Evolutionary conservation across 1,139 yeast species (phyloP).

Genomic region (Schizosaccharomyces versatilis): DNA sequence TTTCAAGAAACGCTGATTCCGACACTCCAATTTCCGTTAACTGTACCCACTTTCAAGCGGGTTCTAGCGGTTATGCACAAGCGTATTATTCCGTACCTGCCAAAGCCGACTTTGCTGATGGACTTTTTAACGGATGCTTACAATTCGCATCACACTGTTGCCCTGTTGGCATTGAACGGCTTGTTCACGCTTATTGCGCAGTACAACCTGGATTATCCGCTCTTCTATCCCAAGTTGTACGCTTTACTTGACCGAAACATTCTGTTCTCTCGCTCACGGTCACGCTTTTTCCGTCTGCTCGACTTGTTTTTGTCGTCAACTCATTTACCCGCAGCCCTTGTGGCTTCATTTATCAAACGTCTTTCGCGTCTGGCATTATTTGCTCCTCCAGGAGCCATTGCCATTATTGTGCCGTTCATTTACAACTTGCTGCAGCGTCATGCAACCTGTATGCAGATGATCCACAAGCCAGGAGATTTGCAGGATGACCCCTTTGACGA

Average conservation of each 20-base stretch:
- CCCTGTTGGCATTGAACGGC: slow-evolving; percentile 61
- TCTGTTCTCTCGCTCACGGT: slow-evolving; percentile 57
- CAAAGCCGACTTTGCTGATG: slow-evolving; percentile 66
- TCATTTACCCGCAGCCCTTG: slow-evolving; percentile 60
- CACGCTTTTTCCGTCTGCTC: slow-evolving; percentile 69
- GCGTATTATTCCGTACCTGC: slow-evolving; percentile 59
- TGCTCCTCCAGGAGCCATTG: slow-evolving; percentile 82
- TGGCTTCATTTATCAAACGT: slow-evolving; percentile 75
- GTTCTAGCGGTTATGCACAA: slow-evolving; percentile 55
- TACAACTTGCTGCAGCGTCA: slow-evolving; percentile 76
- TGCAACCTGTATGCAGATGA: slow-evolving; percentile 78
- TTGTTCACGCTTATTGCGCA: slow-evolving; percentile 64
- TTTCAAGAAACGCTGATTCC: slow-evolving; percentile 51
- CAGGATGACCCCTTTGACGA: slow-evolving; percentile 43
- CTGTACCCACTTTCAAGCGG: slow-evolving; percentile 39
- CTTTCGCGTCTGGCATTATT: slow-evolving; percentile 51
- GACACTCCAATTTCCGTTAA: slow-evolving; percentile 29
- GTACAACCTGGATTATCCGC: slow-evolving; percentile 78
- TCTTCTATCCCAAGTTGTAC: slow-evolving; percentile 65
- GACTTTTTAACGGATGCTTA: slow-evolving; percentile 83
- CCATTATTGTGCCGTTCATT: slow-evolving; percentile 69
- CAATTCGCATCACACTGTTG: slow-evolving; percentile 25
- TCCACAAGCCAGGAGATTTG: slow-evolving; percentile 32
- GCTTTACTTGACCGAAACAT: slow-evolving; percentile 49
- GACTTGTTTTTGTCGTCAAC: slow-evolving; percentile 74